A percentile compares a stretch with the other conserved stretches of the same genome.
Evolutionary conservation across 345 rosid species (phyloP).

Genomic region (Eucalyptus brandiana): DNA sequence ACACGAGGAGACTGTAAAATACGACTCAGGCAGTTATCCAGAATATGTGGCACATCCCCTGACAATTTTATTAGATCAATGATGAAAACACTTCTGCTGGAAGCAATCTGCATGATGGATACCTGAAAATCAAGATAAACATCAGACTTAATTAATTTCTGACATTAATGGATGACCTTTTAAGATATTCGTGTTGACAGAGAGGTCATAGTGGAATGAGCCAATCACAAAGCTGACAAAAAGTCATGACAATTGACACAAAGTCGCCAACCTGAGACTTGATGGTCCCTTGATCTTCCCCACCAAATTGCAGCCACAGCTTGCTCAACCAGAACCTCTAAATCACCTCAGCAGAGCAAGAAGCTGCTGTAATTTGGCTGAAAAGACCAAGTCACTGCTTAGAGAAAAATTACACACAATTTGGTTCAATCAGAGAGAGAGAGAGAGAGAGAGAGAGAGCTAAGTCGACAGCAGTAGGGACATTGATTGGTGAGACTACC

Average conservation of each 20-base stretch:
- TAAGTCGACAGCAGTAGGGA: not conserved
- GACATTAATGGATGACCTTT: not conserved
- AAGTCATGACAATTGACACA: not conserved
- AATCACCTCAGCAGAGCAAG: not conserved
- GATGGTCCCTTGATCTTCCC: not conserved
- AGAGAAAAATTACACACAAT: not conserved
- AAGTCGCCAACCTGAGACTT: not conserved
- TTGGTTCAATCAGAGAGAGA: not conserved
- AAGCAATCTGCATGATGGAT: slow-evolving; percentile 89
- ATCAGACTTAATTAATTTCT: not conserved
- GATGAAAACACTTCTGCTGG: slow-evolving; percentile 59
- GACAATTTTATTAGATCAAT: slow-evolving; percentile 82
- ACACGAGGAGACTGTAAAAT: slow-evolving; percentile 59
- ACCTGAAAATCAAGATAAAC: slow-evolving; percentile 44
- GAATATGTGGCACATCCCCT: slow-evolving; percentile 40
- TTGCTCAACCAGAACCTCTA: not conserved
- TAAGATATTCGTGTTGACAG: not conserved
- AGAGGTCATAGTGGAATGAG: not conserved
- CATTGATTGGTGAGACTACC: not conserved
- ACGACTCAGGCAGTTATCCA: slow-evolving; percentile 60
- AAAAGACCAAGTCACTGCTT: not conserved
- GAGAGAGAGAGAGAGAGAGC: not conserved
- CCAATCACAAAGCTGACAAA: not conserved
- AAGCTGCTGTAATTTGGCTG: not conserved
- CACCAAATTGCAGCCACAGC: not conserved